Base-by-base conservation (phyloP, 225 moss, liverwort and hornwort genomes). In the Asterella californica region DNA sequence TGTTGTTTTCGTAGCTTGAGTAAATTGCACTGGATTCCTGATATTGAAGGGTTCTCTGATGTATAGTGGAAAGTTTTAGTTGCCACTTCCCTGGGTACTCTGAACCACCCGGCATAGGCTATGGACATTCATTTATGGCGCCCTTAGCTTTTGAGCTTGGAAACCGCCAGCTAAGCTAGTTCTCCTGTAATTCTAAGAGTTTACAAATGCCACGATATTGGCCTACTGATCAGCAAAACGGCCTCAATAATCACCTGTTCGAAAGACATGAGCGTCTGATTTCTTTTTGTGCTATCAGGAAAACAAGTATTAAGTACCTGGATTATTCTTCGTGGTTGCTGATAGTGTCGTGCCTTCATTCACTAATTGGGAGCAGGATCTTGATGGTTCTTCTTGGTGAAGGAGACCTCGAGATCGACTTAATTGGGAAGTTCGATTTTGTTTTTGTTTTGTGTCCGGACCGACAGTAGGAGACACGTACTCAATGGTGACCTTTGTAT, bases 1-100 rank as follows among this genome's bases (percentile, higher is more conserved):
- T 90, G 94, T 96, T 59, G 91, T 96, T 59, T 94, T 96, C 64
- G 89, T 96, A 90, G 94, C 94, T 12, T 88, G 76, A 88, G 70
- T 60, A 72, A 81, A 70, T 38, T 67, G 34, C 64, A 60, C 63
- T 76, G 52, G 64, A 59, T 63, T 80, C 78, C 74, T 53, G 33
- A 54, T 55, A 62, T 69, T 46, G 29, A 63, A 74, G 66, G 76
- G 83, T 64, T 68, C 55, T 63, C 79, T 81, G 70, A 54, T 83
- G 77, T 86, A 82, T 76, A 81, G 75, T 82, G 76, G 60, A 79
- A 62, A 78, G 75, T 79, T 63, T 70, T 67, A 76, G 75, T 72
- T 74, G 74, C 69, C 78, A 64, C 48, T 49, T 71, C 78, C 38
- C 46, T 73, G 46, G 77, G 77, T 81, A 77, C 64, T 49, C 29